phyloP scores from a whole-genome alignment of 129 eudicot species.

The Arctium lappa region DNA sequence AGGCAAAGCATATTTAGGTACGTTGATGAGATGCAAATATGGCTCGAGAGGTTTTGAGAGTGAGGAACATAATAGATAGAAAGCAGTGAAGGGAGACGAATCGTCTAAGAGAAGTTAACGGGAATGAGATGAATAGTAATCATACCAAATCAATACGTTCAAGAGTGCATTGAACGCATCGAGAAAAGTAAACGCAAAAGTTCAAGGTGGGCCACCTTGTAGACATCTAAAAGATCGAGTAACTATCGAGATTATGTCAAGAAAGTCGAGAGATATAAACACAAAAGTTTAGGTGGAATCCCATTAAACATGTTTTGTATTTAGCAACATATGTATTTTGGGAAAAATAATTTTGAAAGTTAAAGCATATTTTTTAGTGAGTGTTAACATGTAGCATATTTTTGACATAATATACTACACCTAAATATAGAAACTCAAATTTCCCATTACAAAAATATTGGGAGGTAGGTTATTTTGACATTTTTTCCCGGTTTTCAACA shows the following conservation, averaged over 20 bases:
- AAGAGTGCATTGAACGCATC: neutral
- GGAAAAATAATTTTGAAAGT: too few relatives aligned
- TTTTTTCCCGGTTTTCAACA: too few relatives aligned
- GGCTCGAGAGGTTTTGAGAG: neutral
- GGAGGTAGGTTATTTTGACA: too few relatives aligned
- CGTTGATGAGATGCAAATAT: neutral
- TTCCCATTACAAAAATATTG: too few relatives aligned
- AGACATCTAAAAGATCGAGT: neutral
- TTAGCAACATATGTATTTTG: too few relatives aligned
- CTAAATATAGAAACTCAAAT: too few relatives aligned
- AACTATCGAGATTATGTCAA: neutral
- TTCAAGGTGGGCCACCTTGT: neutral
- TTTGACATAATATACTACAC: too few relatives aligned
- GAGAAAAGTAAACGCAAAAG: neutral
- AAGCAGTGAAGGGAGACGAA: neutral
- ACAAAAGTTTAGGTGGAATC: too few relatives aligned
- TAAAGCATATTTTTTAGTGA: too few relatives aligned
- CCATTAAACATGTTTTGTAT: too few relatives aligned
- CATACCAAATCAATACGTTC: neutral
- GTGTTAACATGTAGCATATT: too few relatives aligned
- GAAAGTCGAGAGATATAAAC: neutral
- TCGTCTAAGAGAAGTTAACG: too few relatives aligned
- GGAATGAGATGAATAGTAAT: neutral
- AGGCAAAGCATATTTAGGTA: neutral
- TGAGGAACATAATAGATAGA: neutral